Evolutionary conservation across 768 basidiomycete genomes (phyloP).

Genomic region (Phaffia tasmanica): DNA sequence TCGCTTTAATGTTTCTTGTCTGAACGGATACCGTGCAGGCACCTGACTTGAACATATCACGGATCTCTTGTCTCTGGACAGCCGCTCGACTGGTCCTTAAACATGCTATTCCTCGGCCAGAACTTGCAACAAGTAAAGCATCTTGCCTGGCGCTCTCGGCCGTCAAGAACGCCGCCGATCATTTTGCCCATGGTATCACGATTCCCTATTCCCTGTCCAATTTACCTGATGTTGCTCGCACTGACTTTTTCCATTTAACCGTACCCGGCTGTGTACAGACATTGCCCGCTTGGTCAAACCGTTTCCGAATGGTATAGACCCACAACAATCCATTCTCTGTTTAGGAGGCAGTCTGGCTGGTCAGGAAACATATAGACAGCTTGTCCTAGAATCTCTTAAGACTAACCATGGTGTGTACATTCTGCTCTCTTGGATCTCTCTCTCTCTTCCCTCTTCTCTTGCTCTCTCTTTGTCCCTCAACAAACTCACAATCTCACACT

Average conservation of each 20-base stretch:
- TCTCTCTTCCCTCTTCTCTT: too few species aligned
- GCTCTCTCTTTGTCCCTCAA: too few species aligned
- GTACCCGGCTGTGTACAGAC: background rate
- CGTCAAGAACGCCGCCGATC: slow-evolving; percentile 1
- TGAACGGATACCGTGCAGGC: too few species aligned
- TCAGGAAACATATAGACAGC: slow-evolving; percentile 2
- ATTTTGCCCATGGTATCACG: slow-evolving; percentile 6
- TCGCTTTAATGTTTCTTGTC: too few species aligned
- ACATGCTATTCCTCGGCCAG: slow-evolving; percentile 9
- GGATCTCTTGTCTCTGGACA: background rate
- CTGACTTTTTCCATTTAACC: background rate
- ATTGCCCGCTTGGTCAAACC: slow-evolving; percentile 1
- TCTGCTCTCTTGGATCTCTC: too few species aligned
- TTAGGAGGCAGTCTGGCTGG: slow-evolving; percentile 19
- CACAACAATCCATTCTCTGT: slow-evolving; percentile 10
- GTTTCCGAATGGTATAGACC: slow-evolving; percentile 12
- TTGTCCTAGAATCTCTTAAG: slow-evolving; percentile 6
- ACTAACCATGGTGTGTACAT: slow-evolving; percentile 5
- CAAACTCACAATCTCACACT: too few species aligned
- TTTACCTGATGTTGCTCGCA: background rate
- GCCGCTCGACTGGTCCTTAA: slow-evolving; percentile 15
- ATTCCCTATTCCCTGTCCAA: background rate
- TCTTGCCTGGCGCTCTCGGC: slow-evolving; percentile 8
- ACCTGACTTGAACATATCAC: too few species aligned
- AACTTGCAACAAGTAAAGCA: background rate